Base-by-base conservation (phyloP, 768 basidiomycete genomes). In the Sarcomyxa edulis region DNA sequence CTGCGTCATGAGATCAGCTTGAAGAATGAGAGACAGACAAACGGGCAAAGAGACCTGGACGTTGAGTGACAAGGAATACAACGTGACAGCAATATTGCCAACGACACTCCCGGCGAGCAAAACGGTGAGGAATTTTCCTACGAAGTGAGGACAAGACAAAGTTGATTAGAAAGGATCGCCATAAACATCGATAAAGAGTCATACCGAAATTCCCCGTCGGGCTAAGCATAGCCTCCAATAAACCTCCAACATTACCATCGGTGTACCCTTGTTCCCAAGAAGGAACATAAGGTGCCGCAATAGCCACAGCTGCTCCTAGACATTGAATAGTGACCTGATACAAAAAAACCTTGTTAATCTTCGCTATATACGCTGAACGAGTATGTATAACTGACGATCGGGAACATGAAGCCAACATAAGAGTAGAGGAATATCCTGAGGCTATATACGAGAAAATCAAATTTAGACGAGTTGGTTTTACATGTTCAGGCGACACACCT, bases 41-140 rank as follows among this genome's bases (percentile, higher is more conserved):
- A 37, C 9, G 11, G 42, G 42, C 11, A 43, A 21, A 19, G 38
- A 24, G 5, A 43, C 29, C 21, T 43, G 36, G 20, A 37, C 20
- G 30, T 43, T 43, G 7, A 43, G 24, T 8, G 36, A 43, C 26
- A 43, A 30, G 11, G 28, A 43, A 16, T 43, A 43, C 16, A 43
- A 32, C 27, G 29, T 43, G 26, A 35, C 37, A 10, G 42, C 27
- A 23, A 43, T 43, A 25, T 43, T 43, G 5, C 28, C 42, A 20
- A 38, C 38, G 9, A 89, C 78, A 42, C 80, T 81, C 21, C 93
- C 60, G n/a, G 81, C 77, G 46, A 91, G 67, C 39, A 92, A 53
- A 19, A 84, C 82, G 1, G 81, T 66, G 31, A 88, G 62, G 58
- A 85, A 76, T 47, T 84, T 84, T 1, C 84, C 78, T n/a, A n/a